Evolutionary conservation across 306 rosid species (phyloP).

Genomic region (Parietaria judaica): DNA sequence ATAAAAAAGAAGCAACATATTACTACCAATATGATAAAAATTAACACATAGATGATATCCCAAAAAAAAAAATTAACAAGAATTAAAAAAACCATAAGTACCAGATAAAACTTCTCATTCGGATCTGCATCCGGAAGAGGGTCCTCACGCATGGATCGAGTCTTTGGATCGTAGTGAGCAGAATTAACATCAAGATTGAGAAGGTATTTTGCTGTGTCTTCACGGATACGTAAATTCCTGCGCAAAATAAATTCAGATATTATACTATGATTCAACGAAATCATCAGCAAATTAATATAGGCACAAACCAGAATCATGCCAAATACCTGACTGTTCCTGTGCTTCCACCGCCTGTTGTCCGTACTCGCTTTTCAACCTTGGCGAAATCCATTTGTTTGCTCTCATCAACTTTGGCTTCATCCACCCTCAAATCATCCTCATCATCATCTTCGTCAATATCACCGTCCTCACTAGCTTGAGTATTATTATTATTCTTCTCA

Average conservation of each 20-base stretch:
- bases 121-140: conserved; percentile 15
- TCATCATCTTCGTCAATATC: conserved; percentile 6
- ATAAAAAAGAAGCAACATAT: too few species aligned
- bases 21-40: not conserved
- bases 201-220: conserved; percentile 13
- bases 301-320: too few species aligned
- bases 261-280: too few species aligned
- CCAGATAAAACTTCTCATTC: conserved; percentile 3
- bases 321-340: conserved; percentile 58
- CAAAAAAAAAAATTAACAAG: too few species aligned
- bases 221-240: conserved; percentile 14
- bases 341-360: conserved; percentile 41
- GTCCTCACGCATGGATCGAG: conserved; percentile 16
- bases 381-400: conserved; percentile 59
- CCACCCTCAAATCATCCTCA: conserved; percentile 13
- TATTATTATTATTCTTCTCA: conserved; percentile 17
- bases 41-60: not conserved
- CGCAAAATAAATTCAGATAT: not conserved
- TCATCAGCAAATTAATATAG: too few species aligned
- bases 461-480: conserved; percentile 21
- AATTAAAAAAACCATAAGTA: not conserved
- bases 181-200: conserved; percentile 14
- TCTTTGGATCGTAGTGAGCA: conserved; percentile 11
- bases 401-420: conserved; percentile 35
- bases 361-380: conserved; percentile 51